Percentiles rank a stretch among this genome's conserved stretches.
phyloP scores from a whole-genome alignment of 208 protist species.

The Wallacemonas sp. region DNA sequence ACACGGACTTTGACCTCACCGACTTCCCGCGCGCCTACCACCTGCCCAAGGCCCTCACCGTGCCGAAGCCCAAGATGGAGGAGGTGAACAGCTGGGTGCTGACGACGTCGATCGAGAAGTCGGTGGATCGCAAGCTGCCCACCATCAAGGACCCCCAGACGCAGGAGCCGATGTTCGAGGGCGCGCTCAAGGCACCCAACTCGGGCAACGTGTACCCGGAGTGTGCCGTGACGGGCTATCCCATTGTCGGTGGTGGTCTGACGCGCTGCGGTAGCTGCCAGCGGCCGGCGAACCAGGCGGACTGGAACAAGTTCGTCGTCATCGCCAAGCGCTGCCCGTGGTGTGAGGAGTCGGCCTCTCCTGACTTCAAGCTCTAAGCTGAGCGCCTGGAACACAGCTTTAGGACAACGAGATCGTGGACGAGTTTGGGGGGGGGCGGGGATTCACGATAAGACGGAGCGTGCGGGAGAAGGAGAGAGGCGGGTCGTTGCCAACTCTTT shows the following conservation, averaged over 20 bases:
- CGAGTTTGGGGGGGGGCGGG: too few relatives aligned
- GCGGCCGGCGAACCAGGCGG: slow-evolving; percentile 81
- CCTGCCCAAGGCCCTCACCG: slow-evolving; percentile 63
- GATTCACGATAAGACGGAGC: slow-evolving; percentile 12
- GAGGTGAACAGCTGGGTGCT: slow-evolving; percentile 93
- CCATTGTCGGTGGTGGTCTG: slow-evolving; percentile 68
- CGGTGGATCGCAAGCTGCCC: slow-evolving; percentile 55
- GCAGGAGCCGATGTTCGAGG: slow-evolving; percentile 82
- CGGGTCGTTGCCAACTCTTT: neutral
- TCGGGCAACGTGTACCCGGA: slow-evolving; percentile 71
- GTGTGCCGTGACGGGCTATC: slow-evolving; percentile 92
- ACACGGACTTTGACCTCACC: slow-evolving; percentile 88
- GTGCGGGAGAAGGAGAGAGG: slow-evolving; percentile 16
- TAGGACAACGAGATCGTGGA: too few relatives aligned
- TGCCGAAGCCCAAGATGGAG: slow-evolving; percentile 57
- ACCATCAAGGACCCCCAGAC: slow-evolving; percentile 66
- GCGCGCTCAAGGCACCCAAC: slow-evolving; percentile 66
- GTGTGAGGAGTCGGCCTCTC: slow-evolving; percentile 64
- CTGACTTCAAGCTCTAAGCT: slow-evolving; percentile 72
- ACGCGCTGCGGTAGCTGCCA: slow-evolving; percentile 76
- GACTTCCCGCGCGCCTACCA: slow-evolving; percentile 90
- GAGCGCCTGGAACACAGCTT: slow-evolving; percentile 4
- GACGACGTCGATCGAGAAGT: slow-evolving; percentile 87
- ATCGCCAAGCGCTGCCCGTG: slow-evolving; percentile 87
- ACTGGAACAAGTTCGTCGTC: slow-evolving; percentile 92